These are phyloP conservation scores for Raffaelea deltoideospora DNA, from an alignment of 2,329 filamentous ascomycete genomes.

Conservation along the genomic window DNA sequence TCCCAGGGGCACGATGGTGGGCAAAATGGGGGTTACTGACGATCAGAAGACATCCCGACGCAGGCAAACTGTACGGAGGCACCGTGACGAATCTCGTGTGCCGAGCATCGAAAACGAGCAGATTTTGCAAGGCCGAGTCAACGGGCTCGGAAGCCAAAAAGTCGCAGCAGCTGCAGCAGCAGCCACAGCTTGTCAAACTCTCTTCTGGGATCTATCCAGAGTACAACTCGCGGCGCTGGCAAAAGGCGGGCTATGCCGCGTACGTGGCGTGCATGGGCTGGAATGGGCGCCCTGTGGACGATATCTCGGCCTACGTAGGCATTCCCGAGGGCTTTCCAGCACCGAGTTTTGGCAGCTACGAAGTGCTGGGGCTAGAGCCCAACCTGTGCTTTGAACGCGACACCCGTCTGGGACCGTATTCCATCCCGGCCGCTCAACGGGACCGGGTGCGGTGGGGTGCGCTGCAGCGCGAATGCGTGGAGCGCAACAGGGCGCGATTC, in stretches of 20 bases:
- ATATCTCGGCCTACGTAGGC: conserved; percentile 50
- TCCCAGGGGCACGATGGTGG: no score
- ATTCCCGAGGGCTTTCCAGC: conserved; percentile 42
- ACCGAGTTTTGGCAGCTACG: conserved; percentile 48
- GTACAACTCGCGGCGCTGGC: conserved; percentile 50
- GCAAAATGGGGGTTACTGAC: no score
- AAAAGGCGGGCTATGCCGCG: conserved; percentile 32
- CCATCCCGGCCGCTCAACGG: conserved; percentile 40
- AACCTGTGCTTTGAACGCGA: conserved; percentile 54
- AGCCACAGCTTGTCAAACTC: no score
- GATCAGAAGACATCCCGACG: conserved; percentile 15
- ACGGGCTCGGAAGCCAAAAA: no score
- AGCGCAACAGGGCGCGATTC: conserved; percentile 52
- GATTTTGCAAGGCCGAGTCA: no score
- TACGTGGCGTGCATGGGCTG: conserved; percentile 53
- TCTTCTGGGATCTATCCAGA: conserved; percentile 60
- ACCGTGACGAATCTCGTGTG: conserved; percentile 32
- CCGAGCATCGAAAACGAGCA: conserved; percentile 17
- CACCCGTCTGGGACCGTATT: conserved; percentile 56
- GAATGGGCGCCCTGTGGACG: conserved; percentile 40
- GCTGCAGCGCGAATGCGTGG: conserved; percentile 50
- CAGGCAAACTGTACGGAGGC: conserved; percentile 40
- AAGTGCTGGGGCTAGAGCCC: conserved; percentile 42
- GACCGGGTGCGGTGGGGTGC: conserved; percentile 53
- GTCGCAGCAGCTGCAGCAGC: no score